These are phyloP conservation scores for Polytrichum commune DNA, from an alignment of 225 moss, liverwort and hornwort genomes.

Conservation along the genomic window DNA sequence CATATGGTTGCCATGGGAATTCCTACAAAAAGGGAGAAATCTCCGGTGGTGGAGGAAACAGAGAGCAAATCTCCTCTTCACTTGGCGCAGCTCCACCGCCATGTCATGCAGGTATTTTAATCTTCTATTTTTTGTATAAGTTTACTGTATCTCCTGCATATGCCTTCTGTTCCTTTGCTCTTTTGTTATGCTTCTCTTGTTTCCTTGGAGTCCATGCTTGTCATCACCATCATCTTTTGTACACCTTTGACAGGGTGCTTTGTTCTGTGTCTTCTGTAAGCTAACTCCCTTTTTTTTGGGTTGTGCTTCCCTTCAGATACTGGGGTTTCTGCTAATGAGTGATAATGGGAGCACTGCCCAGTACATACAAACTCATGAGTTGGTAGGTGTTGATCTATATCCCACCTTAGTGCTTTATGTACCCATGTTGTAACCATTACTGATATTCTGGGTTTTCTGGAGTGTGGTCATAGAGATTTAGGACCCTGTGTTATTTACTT, in stretches of 20 bases:
- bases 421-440: too few relatives aligned
- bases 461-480: too few relatives aligned
- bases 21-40: constrained; percentile 25
- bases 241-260: too few relatives aligned
- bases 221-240: too few relatives aligned
- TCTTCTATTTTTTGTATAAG: too few relatives aligned
- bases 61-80: constrained; percentile 45
- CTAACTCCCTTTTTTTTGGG: neutral
- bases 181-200: neutral
- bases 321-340: constrained; percentile 63
- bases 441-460: neutral
- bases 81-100: constrained; percentile 79
- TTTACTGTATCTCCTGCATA: too few relatives aligned
- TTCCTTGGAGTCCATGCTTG: too few relatives aligned
- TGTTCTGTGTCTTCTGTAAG: neutral
- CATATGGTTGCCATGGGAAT: constrained; percentile 82
- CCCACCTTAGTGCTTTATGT: neutral
- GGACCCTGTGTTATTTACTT: too few relatives aligned
- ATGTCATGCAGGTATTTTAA: constrained; percentile 61
- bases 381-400: constrained; percentile 35
- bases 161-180: neutral
- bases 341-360: constrained; percentile 75
- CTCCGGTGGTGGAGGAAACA: constrained; percentile 21
- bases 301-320: constrained; percentile 49
- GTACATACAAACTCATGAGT: constrained; percentile 68